These are phyloP conservation scores for Lactifluus piperatus DNA, from an alignment of 768 basidiomycete species.

Conservation along the genomic window DNA sequence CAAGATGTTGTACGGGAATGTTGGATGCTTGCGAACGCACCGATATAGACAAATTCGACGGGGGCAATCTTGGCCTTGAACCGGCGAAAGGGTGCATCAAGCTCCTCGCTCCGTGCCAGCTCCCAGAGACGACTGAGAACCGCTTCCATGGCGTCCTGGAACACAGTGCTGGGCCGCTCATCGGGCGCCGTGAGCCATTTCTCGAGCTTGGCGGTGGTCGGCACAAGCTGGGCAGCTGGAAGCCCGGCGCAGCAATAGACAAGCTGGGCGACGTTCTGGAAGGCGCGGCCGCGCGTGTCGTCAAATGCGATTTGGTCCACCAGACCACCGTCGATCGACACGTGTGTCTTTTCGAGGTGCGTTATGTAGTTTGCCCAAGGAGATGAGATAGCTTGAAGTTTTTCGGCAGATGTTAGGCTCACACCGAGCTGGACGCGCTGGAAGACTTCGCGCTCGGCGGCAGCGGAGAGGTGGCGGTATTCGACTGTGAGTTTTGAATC, in stretches of 20 bases:
- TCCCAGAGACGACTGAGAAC: conserved; percentile 46
- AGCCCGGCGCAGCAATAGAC: conserved; percentile 57
- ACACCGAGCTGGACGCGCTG: conserved; percentile 78
- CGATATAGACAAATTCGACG: conserved; percentile 73
- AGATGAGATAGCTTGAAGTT: conserved; percentile 68
- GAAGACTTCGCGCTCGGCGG: conserved; percentile 69
- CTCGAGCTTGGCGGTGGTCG: conserved; percentile 45
- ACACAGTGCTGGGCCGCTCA: conserved; percentile 35
- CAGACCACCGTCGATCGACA: conserved; percentile 53
- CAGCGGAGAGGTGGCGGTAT: conserved; percentile 46
- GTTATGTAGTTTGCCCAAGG: conserved; percentile 62
- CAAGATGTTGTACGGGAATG: too few species aligned
- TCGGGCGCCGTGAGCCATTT: conserved; percentile 29
- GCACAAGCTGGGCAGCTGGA: conserved; percentile 31
- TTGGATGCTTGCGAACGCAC: too few species aligned
- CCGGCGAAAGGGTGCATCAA: conserved; percentile 27
- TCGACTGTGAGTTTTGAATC: conserved; percentile 36
- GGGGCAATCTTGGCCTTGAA: conserved; percentile 57
- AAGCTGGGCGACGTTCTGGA: conserved; percentile 63
- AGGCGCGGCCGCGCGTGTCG: conserved; percentile 60
- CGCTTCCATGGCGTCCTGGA: conserved; percentile 44
- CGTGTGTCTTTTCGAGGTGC: conserved; percentile 46
- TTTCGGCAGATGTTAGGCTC: conserved; percentile 66
- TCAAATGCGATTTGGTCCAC: conserved; percentile 50
- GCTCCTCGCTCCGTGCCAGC: conserved; percentile 34